Percentiles rank a stretch among this genome's conserved stretches.
These are phyloP conservation scores for Mucor saturninus DNA, from an alignment of 371 early-diverging fungal genomes.

Conservation along the genomic window DNA sequence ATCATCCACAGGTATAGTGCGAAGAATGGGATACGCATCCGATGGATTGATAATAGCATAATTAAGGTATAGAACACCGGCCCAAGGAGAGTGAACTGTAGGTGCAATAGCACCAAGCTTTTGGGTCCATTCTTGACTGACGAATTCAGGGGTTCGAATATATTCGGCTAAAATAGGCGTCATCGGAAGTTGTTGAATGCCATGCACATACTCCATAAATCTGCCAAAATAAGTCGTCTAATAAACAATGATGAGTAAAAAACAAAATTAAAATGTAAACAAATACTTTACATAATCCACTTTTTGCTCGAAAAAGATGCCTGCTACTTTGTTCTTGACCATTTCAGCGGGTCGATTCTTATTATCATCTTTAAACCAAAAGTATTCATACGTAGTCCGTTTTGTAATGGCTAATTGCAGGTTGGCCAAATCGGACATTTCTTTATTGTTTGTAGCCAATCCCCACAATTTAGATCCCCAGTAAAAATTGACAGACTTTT, in stretches of 20 bases:
- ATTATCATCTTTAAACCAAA: slow-evolving; percentile 61
- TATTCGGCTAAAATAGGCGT: slow-evolving; percentile 67
- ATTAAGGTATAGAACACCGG: slow-evolving; percentile 60
- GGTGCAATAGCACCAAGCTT: slow-evolving; percentile 37
- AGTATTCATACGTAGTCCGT: slow-evolving; percentile 69
- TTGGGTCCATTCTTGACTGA: slow-evolving; percentile 61
- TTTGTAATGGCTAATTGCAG: slow-evolving; percentile 63
- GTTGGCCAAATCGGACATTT: slow-evolving; percentile 46
- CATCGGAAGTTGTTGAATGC: slow-evolving; percentile 82
- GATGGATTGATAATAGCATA: slow-evolving; percentile 56
- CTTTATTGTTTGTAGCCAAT: slow-evolving; percentile 42
- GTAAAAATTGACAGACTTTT: slow-evolving; percentile 69
- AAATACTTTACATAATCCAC: slow-evolving; percentile 63
- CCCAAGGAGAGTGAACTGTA: slow-evolving; percentile 54
- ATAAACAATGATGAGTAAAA: not conserved
- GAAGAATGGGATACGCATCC: slow-evolving; percentile 45
- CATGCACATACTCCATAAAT: slow-evolving; percentile 71
- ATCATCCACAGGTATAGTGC: slow-evolving; percentile 55
- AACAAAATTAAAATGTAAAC: slow-evolving; percentile 12
- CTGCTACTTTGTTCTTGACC: slow-evolving; percentile 67
- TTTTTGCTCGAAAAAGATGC: slow-evolving; percentile 77
- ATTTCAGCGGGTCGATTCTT: slow-evolving; percentile 55
- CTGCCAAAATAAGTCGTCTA: slow-evolving; percentile 71
- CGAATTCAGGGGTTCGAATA: slow-evolving; percentile 55
- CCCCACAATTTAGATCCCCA: slow-evolving; percentile 75